Evolutionary conservation across 768 basidiomycete genomes (phyloP).

Genomic region (Pleurotus pulmonarius): DNA sequence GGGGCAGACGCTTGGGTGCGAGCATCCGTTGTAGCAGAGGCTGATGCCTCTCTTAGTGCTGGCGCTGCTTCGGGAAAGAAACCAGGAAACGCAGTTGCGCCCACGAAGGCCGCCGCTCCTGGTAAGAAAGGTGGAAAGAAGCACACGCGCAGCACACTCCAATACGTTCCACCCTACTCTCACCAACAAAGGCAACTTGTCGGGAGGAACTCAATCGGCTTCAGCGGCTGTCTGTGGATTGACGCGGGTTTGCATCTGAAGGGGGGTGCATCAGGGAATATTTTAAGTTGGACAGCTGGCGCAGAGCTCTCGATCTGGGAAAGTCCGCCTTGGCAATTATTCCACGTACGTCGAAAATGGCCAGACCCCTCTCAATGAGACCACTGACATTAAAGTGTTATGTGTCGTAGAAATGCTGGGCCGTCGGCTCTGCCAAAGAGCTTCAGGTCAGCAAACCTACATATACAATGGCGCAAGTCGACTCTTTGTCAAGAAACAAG

Average conservation of each 20-base stretch:
- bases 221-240: slow-evolving; percentile 4
- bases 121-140: neutral
- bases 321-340: neutral
- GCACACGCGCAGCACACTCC: neutral
- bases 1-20: neutral
- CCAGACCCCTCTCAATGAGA: neutral
- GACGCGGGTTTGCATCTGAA: neutral
- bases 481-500: neutral
- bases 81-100: no score
- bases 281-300: neutral
- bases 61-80: neutral
- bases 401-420: slow-evolving; percentile 1
- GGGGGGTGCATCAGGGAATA: neutral
- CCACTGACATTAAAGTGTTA: neutral
- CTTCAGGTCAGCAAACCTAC: neutral
- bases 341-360: neutral
- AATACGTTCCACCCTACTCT: neutral
- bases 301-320: neutral
- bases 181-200: neutral
- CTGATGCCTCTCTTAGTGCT: neutral
- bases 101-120: neutral
- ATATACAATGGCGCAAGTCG: neutral
- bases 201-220: neutral
- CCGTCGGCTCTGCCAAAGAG: neutral
- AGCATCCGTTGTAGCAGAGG: neutral